A percentile compares a stretch with the other conserved stretches of the same genome.
Evolutionary conservation across 225 moss, liverwort and hornwort species (phyloP).

Genomic region (Pseudoscleropodium purum): DNA sequence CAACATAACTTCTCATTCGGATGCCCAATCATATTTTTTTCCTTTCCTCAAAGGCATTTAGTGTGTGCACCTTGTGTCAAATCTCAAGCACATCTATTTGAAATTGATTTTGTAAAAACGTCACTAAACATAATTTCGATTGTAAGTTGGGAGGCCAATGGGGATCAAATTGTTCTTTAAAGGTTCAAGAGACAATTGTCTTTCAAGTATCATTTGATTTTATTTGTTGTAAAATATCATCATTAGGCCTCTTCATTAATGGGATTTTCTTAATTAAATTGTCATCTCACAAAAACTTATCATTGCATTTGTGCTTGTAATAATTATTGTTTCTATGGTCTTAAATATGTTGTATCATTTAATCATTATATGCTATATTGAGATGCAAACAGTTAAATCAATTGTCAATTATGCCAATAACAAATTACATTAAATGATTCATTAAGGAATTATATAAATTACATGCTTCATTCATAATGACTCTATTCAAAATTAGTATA

Average conservation of each 20-base stretch:
- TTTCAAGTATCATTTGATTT: not conserved
- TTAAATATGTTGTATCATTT: not conserved
- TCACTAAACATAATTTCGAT: not conserved
- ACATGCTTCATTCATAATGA: not conserved
- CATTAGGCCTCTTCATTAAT: not conserved
- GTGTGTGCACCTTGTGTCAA: not conserved
- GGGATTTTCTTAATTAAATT: not conserved
- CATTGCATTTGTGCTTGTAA: not conserved
- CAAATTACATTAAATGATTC: not conserved
- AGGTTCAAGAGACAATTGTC: not conserved
- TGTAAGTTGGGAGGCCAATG: too few species aligned
- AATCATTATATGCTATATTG: too few species aligned
- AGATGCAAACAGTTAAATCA: accelerated
- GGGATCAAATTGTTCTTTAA: not conserved
- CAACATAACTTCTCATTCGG: not conserved
- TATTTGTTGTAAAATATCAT: not conserved
- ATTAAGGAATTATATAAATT: not conserved
- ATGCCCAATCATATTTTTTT: not conserved
- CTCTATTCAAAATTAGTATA: too few species aligned
- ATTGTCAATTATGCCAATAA: not conserved
- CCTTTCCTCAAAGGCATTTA: accelerated
- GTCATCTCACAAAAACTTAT: not conserved
- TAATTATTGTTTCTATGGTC: accelerated
- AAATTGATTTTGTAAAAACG: not conserved
- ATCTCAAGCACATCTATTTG: not conserved